Base-by-base conservation (phyloP, 2,329 filamentous ascomycete species). In the Sarocladium brachiariae region DNA sequence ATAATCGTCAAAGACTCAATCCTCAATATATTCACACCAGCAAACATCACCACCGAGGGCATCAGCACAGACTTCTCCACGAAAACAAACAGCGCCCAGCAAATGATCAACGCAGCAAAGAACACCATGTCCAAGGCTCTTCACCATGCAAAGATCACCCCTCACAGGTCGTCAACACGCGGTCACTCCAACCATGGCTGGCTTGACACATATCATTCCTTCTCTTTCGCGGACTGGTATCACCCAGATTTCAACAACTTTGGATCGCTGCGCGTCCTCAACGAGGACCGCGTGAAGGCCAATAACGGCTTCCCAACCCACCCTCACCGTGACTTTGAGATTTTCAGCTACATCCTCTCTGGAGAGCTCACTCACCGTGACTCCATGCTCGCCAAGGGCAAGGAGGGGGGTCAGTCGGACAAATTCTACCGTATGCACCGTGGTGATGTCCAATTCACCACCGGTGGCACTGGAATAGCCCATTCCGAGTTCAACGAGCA, bases 361-460 rank as follows among this genome's bases (percentile, higher is more conserved):
- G 89, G 90, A 56, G 87, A 92, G 68, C 78, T 95, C 55, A 92
- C 90, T 45, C 90, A 95, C 71, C 84, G 89, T 45, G 89, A 95
- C 69, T 87, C 81, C 54, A 91, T 95, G 84, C 79, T 88, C 58
- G 80, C 80, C 65, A 88, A 84, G 68, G 81, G 81, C 41, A 68
- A 72, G 18, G 83, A 86, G 61, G 80, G 75, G 19, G 74, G 64
- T 14, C 69, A 73, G 55, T 76, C 77, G 38, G 81, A 87, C 63
- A 73, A 80, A 57, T 88, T 87, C 62, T 87, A 75, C 61, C 74
- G 80, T 30, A 84, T 95, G 74, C 78, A 79, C 60, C 76, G 88
- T 33, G 88, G 89, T 11, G 89, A 95, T 65, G 87, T 95, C 39
- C 89, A 95, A 62, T 95, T 95, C 67, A 95, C 89, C 9, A 90